Evolutionary conservation across 2,329 filamentous ascomycete species (phyloP).

Genomic region (Sordariomycetes sp.): DNA sequence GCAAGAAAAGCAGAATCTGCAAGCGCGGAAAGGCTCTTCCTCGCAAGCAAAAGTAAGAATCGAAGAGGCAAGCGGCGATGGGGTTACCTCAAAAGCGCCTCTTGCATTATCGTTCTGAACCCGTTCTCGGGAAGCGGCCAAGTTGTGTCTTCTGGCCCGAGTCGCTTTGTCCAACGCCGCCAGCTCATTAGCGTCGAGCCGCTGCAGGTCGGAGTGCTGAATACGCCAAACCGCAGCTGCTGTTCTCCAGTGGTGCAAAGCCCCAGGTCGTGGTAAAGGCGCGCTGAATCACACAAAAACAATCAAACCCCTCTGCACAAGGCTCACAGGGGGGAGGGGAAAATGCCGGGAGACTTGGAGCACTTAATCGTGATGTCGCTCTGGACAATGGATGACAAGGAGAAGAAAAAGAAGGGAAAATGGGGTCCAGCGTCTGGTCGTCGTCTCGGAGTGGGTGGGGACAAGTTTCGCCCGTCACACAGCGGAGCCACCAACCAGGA

Average conservation of each 20-base stretch:
- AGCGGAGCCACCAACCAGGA: background rate
- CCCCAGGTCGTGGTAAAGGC: no score
- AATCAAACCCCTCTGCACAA: no score
- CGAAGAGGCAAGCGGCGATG: background rate
- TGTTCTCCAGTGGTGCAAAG: no score
- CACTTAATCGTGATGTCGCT: no score
- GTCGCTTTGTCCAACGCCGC: background rate
- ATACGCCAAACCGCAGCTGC: no score
- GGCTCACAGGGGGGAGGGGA: background rate
- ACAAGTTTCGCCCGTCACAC: background rate
- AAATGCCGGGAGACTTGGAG: background rate
- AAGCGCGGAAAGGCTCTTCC: background rate
- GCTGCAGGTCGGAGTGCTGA: background rate
- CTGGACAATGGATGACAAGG: background rate
- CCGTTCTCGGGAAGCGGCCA: background rate
- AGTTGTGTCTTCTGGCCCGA: background rate
- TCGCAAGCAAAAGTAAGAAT: background rate
- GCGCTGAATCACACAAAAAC: no score
- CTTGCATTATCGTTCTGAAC: background rate
- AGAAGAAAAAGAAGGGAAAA: background rate
- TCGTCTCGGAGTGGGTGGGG: background rate
- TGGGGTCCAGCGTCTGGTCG: background rate
- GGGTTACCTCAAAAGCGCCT: background rate
- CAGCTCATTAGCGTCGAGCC: background rate
- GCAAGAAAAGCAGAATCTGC: background rate